Percentiles rank a stretch among this genome's conserved stretches.
Conservation (phyloP, 192 early-diverging fungal species). For the Backusella parvicylindrica region DNA sequence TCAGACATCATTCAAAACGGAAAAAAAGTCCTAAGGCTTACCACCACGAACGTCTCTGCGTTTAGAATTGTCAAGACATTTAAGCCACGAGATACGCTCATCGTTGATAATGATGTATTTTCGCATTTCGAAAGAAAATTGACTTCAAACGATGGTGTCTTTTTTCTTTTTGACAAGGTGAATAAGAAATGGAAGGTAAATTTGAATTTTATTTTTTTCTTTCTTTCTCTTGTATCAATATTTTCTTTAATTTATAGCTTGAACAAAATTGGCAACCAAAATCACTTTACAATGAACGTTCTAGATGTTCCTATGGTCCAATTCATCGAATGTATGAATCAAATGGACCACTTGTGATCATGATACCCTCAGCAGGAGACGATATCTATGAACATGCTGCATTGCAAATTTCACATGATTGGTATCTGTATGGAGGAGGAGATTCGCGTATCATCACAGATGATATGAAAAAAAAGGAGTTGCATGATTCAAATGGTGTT, state of each 20-base stretch:
- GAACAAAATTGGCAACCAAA: background rate
- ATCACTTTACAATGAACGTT: background rate
- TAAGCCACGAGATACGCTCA: background rate
- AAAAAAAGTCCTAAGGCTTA: background rate
- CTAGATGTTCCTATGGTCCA: constrained; percentile 48
- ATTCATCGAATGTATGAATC: constrained; percentile 39
- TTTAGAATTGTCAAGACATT: background rate
- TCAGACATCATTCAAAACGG: background rate
- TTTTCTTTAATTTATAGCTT: too few relatives aligned
- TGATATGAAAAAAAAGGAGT: constrained; percentile 36
- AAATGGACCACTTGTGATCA: constrained; percentile 47
- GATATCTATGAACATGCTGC: constrained; percentile 37
- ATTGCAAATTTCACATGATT: constrained; percentile 56
- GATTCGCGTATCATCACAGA: constrained; percentile 59
- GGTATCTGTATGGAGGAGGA: constrained; percentile 64
- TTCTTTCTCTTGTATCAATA: too few relatives aligned
- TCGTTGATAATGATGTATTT: background rate
- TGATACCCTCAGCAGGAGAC: constrained; percentile 31
- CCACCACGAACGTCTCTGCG: constrained; percentile 1
- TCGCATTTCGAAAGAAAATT: background rate
- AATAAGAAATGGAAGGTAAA: background rate
- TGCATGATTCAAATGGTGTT: constrained; percentile 24
- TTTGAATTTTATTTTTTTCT: too few relatives aligned
- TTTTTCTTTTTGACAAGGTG: background rate
- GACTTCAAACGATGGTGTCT: background rate